These are phyloP conservation scores for Alternaria brassicae DNA, from an alignment of 2,329 filamentous ascomycete species.

Conservation along the genomic window DNA sequence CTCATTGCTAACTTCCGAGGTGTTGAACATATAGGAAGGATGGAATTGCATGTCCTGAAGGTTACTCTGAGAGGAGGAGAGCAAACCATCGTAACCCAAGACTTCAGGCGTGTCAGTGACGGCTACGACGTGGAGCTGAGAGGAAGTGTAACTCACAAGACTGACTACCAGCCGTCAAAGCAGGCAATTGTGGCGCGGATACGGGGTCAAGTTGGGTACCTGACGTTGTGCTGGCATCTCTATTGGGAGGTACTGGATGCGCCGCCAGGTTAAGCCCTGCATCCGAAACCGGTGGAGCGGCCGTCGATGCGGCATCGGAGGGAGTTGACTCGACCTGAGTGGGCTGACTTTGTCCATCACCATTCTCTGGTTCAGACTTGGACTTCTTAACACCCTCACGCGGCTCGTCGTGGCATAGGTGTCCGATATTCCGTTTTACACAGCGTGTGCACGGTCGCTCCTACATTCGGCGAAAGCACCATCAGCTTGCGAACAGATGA, in stretches of 20 bases:
- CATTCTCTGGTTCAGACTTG: constrained; percentile 62
- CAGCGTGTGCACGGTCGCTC: constrained; percentile 96
- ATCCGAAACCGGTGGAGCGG: constrained; percentile 43
- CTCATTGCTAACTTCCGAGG: constrained; percentile 94
- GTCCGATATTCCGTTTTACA: constrained; percentile 98
- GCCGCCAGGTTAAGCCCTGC: constrained; percentile 50
- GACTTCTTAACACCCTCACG: constrained; percentile 82
- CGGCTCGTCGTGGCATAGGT: constrained; percentile 97
- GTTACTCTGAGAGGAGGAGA: constrained; percentile 75
- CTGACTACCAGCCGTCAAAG: constrained; percentile 70
- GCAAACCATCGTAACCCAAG: constrained; percentile 83
- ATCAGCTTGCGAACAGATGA: constrained; percentile 44
- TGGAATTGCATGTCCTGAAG: constrained; percentile 95
- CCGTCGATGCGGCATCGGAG: constrained; percentile 38
- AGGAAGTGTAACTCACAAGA: constrained; percentile 69
- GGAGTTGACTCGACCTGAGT: constrained; percentile 39
- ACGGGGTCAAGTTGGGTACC: constrained; percentile 75
- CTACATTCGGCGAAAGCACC: constrained; percentile 57
- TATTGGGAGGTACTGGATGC: constrained; percentile 43
- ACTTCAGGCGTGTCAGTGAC: constrained; percentile 60
- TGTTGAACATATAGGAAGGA: constrained; percentile 92
- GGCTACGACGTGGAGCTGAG: constrained; percentile 28
- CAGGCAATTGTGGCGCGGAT: constrained; percentile 70
- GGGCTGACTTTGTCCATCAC: constrained; percentile 40
- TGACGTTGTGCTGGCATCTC: constrained; percentile 59